These are phyloP conservation scores for Plicaturopsis crispa DNA, from an alignment of 768 basidiomycete genomes.

Conservation along the genomic window DNA sequence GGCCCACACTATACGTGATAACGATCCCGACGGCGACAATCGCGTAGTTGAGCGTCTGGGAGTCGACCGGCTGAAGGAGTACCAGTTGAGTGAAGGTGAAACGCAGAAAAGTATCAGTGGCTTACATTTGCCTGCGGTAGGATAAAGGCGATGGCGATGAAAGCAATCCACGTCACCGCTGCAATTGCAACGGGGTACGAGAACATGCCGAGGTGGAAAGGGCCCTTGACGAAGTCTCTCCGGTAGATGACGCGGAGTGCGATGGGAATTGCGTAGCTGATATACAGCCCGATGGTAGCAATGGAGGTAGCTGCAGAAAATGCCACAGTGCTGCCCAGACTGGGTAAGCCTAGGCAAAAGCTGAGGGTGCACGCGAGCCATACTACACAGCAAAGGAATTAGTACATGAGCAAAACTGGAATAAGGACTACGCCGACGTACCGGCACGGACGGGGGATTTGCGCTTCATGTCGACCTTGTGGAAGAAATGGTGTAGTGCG, in stretches of 20 bases:
- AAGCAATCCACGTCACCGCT: constrained; percentile 62
- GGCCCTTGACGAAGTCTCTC: constrained; percentile 53
- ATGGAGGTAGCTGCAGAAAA: constrained; percentile 51
- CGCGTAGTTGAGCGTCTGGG: constrained; percentile 69
- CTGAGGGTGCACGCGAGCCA: constrained; percentile 76
- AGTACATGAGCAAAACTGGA: neutral
- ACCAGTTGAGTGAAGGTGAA: neutral
- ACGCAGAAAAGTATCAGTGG: neutral
- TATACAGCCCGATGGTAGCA: constrained; percentile 71
- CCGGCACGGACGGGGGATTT: constrained; percentile 66
- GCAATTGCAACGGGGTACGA: constrained; percentile 51
- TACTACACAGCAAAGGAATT: constrained; percentile 27
- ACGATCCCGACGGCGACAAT: constrained; percentile 75
- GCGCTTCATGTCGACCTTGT: constrained; percentile 49
- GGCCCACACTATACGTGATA: constrained; percentile 51
- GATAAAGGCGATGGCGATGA: constrained; percentile 70
- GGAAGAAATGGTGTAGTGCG: constrained; percentile 58
- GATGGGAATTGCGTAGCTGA: constrained; percentile 73
- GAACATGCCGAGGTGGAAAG: constrained; percentile 62
- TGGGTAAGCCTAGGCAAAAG: constrained; percentile 68
- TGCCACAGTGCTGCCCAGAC: constrained; percentile 65
- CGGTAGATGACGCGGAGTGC: constrained; percentile 56
- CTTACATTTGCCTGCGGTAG: constrained; percentile 59
- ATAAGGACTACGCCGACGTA: constrained; percentile 14
- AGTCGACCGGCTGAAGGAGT: constrained; percentile 46